These are phyloP conservation scores for Ophiostoma novo-ulmi DNA, from an alignment of 2,329 filamentous ascomycete species.

Conservation along the genomic window DNA sequence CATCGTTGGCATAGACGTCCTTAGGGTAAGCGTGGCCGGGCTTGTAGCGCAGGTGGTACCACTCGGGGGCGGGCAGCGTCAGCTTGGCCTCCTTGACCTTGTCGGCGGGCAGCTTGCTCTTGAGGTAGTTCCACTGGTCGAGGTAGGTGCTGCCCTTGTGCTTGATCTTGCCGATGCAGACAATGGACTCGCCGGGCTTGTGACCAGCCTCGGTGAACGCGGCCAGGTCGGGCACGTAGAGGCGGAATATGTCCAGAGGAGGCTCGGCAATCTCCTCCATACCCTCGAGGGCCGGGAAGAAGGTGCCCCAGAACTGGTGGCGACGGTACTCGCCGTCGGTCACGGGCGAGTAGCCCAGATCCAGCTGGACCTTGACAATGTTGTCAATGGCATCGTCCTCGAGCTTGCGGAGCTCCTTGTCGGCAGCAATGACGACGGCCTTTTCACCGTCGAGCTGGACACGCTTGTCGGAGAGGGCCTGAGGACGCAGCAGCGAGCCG, in stretches of 20 bases:
- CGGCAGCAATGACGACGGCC: conserved; percentile 37
- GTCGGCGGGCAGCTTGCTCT: conserved; percentile 50
- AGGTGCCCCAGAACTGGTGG: conserved; percentile 36
- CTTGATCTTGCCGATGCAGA: conserved; percentile 45
- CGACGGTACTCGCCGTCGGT: conserved; percentile 57
- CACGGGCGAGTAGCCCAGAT: conserved; percentile 52
- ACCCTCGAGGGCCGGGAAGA: conserved; percentile 39
- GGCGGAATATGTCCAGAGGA: conserved; percentile 36
- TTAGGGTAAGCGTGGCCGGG: conserved; percentile 46
- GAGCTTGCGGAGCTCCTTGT: conserved; percentile 44
- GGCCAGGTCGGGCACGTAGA: conserved; percentile 39
- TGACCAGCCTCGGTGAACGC: conserved; percentile 44
- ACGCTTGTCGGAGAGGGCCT: conserved; percentile 50
- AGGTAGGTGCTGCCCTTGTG: conserved; percentile 43
- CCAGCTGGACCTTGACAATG: conserved; percentile 54
- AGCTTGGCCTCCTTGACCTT: conserved; percentile 61
- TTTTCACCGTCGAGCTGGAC: conserved; percentile 36
- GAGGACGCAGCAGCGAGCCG: conserved; percentile 67
- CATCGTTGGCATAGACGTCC: conserved; percentile 44
- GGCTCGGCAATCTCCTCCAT: conserved; percentile 38
- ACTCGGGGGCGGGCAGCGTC: conserved; percentile 57
- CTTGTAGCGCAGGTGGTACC: conserved; percentile 54
- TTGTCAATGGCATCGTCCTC: conserved; percentile 56
- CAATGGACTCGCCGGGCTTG: conserved; percentile 43
- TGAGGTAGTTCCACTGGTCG: conserved; percentile 41